phyloP scores from a whole-genome alignment of 2,329 filamentous ascomycete species.

The Cercospora sp. region DNA sequence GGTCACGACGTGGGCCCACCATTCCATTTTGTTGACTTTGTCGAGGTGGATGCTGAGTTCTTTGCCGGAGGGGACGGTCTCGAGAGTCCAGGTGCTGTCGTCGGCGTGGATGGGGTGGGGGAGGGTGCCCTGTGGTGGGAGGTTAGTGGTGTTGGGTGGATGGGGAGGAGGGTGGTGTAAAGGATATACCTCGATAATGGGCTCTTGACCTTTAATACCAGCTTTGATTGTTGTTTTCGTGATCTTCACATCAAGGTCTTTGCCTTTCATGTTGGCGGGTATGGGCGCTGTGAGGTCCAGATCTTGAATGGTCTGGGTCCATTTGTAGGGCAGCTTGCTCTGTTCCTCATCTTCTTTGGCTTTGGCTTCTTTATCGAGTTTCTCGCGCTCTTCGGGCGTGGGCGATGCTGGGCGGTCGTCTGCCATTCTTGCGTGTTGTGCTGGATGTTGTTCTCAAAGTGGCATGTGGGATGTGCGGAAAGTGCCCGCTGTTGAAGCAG shows the following conservation, averaged over 20 bases:
- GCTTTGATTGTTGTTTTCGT: slow-evolving; percentile 76
- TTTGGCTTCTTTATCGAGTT: slow-evolving; percentile 58
- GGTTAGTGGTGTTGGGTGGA: slow-evolving; percentile 11
- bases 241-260: slow-evolving; percentile 79
- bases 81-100: slow-evolving; percentile 93
- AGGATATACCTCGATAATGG: slow-evolving; percentile 69
- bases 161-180: not conserved
- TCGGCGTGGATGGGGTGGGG: slow-evolving; percentile 77
- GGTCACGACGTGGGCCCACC: slow-evolving; percentile 93
- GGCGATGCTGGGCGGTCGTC: slow-evolving; percentile 44
- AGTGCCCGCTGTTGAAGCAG: not conserved
- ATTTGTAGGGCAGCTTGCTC: slow-evolving; percentile 90
- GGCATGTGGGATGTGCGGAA: slow-evolving; percentile 5
- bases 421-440: slow-evolving; percentile 24
- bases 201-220: slow-evolving; percentile 82
- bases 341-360: slow-evolving; percentile 84
- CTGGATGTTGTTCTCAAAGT: slow-evolving; percentile 3
- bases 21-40: slow-evolving; percentile 96
- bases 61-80: slow-evolving; percentile 62
- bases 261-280: slow-evolving; percentile 78
- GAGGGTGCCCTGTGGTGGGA: slow-evolving; percentile 68
- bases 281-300: slow-evolving; percentile 77
- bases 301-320: slow-evolving; percentile 89
- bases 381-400: slow-evolving; percentile 55
- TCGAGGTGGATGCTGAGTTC: slow-evolving; percentile 87